These are phyloP conservation scores for Fusarium armeniacum DNA, from an alignment of 2,329 filamentous ascomycete genomes.

Conservation along the genomic window DNA sequence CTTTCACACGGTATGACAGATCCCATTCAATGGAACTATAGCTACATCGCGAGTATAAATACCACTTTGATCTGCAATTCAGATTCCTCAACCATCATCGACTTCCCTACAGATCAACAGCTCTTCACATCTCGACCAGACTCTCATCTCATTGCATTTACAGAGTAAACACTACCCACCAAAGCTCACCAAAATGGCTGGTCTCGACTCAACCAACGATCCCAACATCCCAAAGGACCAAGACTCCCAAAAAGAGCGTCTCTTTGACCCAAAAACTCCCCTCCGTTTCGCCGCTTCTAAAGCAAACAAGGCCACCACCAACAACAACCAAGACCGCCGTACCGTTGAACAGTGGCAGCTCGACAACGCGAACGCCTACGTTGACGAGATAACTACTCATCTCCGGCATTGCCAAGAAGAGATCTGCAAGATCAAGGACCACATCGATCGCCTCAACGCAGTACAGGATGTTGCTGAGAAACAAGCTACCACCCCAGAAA, in stretches of 20 bases:
- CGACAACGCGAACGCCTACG: background rate
- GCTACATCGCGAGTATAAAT: background rate
- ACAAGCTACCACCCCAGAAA: too few species aligned
- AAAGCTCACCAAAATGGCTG: background rate
- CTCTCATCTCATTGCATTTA: background rate
- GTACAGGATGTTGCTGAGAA: background rate
- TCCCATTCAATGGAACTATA: background rate
- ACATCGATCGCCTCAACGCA: background rate
- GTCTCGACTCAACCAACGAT: background rate
- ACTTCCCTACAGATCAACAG: background rate
- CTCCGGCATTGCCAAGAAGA: background rate
- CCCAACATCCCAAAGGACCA: background rate
- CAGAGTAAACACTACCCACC: background rate
- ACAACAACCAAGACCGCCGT: background rate
- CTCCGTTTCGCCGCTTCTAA: background rate
- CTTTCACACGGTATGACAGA: background rate
- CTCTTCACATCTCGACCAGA: too few species aligned
- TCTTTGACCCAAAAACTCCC: slow-evolving; percentile 2
- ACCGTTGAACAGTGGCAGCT: slow-evolving; percentile 19
- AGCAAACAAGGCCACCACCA: background rate
- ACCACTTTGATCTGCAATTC: background rate
- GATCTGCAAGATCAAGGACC: background rate
- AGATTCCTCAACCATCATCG: too few species aligned
- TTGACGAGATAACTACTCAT: background rate
- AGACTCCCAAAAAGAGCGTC: background rate